Percentiles rank a stretch among this genome's conserved stretches.
These are phyloP conservation scores for Erucastrum elatum DNA, from an alignment of 345 rosid species.

Conservation along the genomic window DNA sequence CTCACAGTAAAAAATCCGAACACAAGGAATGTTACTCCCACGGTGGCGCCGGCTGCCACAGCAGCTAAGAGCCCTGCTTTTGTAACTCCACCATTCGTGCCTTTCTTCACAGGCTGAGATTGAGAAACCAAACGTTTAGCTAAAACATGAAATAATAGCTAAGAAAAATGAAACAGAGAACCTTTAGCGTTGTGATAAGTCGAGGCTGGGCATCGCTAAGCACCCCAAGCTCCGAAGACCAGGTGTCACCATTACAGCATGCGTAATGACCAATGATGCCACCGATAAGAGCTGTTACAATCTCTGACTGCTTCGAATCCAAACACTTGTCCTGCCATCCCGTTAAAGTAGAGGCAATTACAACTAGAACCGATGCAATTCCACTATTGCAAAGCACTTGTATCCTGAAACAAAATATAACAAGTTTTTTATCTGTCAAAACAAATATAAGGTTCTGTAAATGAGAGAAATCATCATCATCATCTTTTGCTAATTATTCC, in stretches of 20 bases:
- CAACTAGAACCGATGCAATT: constrained; percentile 59
- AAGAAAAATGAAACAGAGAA: constrained; percentile 25
- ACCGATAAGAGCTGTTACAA: constrained; percentile 69
- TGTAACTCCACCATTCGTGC: constrained; percentile 96
- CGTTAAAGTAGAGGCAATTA: constrained; percentile 50
- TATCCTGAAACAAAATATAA: constrained; percentile 55
- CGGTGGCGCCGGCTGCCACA: constrained; percentile 66
- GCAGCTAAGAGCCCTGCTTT: constrained; percentile 81
- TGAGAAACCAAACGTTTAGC: constrained; percentile 26
- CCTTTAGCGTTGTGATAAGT: constrained; percentile 90
- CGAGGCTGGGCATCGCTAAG: constrained; percentile 90
- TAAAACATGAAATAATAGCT: background rate
- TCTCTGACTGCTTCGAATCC: constrained; percentile 57
- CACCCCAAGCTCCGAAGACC: constrained; percentile 98
- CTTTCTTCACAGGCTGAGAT: constrained; percentile 78
- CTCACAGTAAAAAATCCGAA: constrained; percentile 64
- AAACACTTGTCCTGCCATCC: constrained; percentile 79
- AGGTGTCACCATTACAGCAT: constrained; percentile 92
- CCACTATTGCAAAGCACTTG: constrained; percentile 87
- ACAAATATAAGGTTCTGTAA: background rate
- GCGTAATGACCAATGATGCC: constrained; percentile 91
- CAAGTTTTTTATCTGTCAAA: constrained; percentile 2
- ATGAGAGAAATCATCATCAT: background rate
- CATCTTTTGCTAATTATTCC: background rate
- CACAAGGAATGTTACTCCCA: constrained; percentile 72